phyloP scores from a whole-genome alignment of 2,329 filamentous ascomycete species.

The Pseudogymnoascus sp. region DNA sequence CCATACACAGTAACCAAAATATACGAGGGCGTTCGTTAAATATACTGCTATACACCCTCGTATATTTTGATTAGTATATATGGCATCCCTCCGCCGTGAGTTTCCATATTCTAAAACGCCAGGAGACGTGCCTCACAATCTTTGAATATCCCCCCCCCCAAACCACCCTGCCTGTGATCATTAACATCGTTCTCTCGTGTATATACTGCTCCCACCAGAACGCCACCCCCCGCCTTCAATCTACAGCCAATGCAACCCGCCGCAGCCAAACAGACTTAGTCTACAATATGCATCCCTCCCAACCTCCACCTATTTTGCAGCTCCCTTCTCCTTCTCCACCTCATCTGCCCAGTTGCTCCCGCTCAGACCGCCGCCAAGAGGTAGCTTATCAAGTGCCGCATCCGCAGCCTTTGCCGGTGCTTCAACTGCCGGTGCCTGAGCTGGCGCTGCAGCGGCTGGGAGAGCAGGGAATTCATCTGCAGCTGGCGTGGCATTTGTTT shows the following conservation, averaged over 20 bases:
- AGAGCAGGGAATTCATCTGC: slow-evolving; percentile 15
- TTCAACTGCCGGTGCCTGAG: background rate
- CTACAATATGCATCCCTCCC: background rate
- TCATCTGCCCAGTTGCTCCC: slow-evolving; percentile 18
- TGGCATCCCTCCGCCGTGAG: background rate
- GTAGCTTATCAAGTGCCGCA: slow-evolving; percentile 3
- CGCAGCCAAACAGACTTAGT: slow-evolving; percentile 1
- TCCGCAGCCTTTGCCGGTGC: background rate
- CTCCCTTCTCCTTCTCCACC: slow-evolving; percentile 15
- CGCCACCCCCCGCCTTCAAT: slow-evolving; percentile 13
- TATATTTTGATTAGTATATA: background rate
- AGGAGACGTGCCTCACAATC: background rate
- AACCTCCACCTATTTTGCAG: slow-evolving; percentile 12
- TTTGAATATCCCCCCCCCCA: background rate
- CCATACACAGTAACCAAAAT: background rate
- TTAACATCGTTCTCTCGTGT: background rate
- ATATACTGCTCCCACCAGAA: background rate
- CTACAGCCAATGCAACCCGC: slow-evolving; percentile 27
- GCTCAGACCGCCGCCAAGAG: slow-evolving; percentile 14
- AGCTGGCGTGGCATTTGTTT: background rate
- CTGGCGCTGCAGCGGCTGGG: slow-evolving; percentile 2
- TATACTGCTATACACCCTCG: background rate
- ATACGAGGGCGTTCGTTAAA: background rate
- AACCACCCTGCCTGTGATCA: background rate
- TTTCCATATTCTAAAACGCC: background rate